Evolutionary conservation across 2,329 filamentous ascomycete species (phyloP), one percentile per base, ranked within the genome.

Genomic region (Pezicula neosporulosa): DNA sequence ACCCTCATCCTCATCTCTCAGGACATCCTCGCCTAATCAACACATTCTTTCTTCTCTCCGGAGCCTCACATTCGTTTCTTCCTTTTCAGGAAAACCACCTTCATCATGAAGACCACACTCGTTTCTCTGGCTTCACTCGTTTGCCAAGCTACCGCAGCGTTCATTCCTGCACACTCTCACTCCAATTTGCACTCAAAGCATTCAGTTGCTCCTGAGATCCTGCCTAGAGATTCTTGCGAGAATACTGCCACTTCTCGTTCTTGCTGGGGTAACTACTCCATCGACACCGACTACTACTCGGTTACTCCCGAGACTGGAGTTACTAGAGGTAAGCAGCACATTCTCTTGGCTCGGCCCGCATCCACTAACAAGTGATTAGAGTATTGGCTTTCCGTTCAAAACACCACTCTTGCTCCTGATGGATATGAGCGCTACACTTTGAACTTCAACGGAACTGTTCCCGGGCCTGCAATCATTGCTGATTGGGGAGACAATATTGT

Each of bases 371-470:
- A 27, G 15, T 7, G 24, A 19, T 44, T 15, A 42, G 35, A 76
- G 63, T 77, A 76, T 52, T 68, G 69, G 50, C 66, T 76, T 35
- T 69, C 72, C 18, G 63, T 76, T 46, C 68, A 67, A 5, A 73
- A 74, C 45, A 63, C 59, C 0, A 76, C 73, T 4, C 55, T 72
- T 44, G 64, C 73, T 5, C 74, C 72, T 2, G 75, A 78, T 63
- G 76, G 76, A 4, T 66, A 72, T 16, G 59, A 66, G 19, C 63
- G 70, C 18, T 61, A 61, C 1, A 70, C 74, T 50, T 56, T 70
- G 16, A 58, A 72, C 1, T 62, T 78, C 54, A 77, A 78, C 53
- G 72, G 73, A 5, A 70, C 73, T 50, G 70, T 72, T 55, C 75
- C 72, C 21, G 74, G 74, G 8, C 74, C 42, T 13, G 27, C 76